A percentile compares a stretch with the other conserved stretches of the same genome.
phyloP scores from a whole-genome alignment of 164 flowering plant genomes.

The Macadamia integrifolia region DNA sequence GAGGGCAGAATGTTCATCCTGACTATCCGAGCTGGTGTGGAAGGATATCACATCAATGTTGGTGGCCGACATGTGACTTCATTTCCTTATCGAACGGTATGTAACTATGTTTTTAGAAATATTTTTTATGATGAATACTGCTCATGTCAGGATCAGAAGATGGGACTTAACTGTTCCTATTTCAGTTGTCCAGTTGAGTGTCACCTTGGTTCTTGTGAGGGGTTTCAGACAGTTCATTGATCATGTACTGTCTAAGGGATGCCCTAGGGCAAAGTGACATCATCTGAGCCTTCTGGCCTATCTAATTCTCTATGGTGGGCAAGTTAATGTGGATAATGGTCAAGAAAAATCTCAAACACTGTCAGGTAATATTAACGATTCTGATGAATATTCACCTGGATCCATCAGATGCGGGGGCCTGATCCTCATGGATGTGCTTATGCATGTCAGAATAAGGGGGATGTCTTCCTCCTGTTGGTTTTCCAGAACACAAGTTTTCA shows the following conservation, averaged over 20 bases:
- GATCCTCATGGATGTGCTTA: too few species aligned
- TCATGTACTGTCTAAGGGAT: background rate
- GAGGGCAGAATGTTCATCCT: slow-evolving; percentile 80
- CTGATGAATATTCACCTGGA: too few species aligned
- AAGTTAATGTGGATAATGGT: background rate
- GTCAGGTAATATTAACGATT: too few species aligned
- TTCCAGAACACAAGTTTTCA: too few species aligned
- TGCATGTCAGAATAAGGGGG: too few species aligned
- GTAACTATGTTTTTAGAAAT: slow-evolving; percentile 9
- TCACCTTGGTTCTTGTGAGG: background rate
- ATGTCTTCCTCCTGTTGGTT: too few species aligned
- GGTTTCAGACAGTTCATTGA: background rate
- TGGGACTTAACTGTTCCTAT: background rate
- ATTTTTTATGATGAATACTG: background rate
- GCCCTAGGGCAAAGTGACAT: background rate
- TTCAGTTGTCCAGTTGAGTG: background rate
- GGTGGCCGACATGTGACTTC: slow-evolving; percentile 93
- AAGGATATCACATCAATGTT: slow-evolving; percentile 79
- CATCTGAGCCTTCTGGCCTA: background rate
- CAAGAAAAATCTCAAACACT: too few species aligned
- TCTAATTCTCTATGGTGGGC: background rate
- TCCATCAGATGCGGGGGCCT: too few species aligned
- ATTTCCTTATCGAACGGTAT: slow-evolving; percentile 84
- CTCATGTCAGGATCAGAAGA: background rate
- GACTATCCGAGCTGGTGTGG: slow-evolving; percentile 85